phyloP scores from a whole-genome alignment of 2,329 filamentous ascomycete genomes.

The Rutstroemia sp. region DNA sequence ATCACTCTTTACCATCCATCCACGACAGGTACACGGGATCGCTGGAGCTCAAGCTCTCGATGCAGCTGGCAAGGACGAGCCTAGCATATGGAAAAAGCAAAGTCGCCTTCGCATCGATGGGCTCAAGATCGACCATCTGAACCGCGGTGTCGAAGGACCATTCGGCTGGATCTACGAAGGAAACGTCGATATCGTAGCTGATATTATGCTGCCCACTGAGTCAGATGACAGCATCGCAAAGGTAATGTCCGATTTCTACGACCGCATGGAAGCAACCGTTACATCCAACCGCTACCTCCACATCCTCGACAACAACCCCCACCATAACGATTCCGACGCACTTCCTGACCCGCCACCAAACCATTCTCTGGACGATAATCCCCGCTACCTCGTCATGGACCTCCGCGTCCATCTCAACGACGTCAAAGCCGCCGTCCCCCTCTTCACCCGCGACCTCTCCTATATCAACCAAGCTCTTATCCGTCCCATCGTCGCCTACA shows the following conservation, averaged over 20 bases:
- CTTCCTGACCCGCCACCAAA: constrained; percentile 23
- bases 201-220: constrained; percentile 89
- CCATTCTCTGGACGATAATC: constrained; percentile 44
- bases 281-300: constrained; percentile 63
- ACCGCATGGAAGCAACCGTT: constrained; percentile 88
- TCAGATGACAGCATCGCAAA: constrained; percentile 84
- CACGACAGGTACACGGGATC: constrained; percentile 78
- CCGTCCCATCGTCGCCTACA: constrained; percentile 94
- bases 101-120: constrained; percentile 88
- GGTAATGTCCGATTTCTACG: constrained; percentile 95
- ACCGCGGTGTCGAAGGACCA: constrained; percentile 83
- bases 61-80: constrained; percentile 51
- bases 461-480: constrained; percentile 96
- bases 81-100: constrained; percentile 88
- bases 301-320: constrained; percentile 44
- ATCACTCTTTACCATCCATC: constrained; percentile 94
- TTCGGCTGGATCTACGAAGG: constrained; percentile 98
- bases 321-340: constrained; percentile 25
- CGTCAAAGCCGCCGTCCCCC: constrained; percentile 82
- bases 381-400: constrained; percentile 85
- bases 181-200: constrained; percentile 91
- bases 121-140: constrained; percentile 91
- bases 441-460: constrained; percentile 86
- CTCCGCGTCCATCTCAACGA: constrained; percentile 93
- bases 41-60: constrained; percentile 51